A percentile compares a stretch with the other conserved stretches of the same genome.
Evolutionary conservation across 306 rosid species (phyloP).

Genomic region (Citrullus amarus): DNA sequence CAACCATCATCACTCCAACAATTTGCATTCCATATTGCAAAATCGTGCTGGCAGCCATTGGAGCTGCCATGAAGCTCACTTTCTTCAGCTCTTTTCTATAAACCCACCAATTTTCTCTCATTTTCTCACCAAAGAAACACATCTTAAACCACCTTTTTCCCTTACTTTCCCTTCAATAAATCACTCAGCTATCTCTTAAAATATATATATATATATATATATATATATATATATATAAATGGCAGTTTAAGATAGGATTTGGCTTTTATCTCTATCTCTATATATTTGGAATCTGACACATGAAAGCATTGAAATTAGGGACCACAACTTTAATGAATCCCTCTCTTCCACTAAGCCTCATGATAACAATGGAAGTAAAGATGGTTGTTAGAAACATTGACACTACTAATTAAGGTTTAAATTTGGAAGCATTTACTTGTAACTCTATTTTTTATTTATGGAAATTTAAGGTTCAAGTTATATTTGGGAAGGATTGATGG

Average conservation of each 20-base stretch:
- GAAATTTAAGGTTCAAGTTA: neutral
- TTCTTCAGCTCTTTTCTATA: conserved; percentile 6
- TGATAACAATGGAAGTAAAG: neutral
- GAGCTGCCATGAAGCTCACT: conserved; percentile 12
- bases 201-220: too few species aligned
- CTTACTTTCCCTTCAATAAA: neutral
- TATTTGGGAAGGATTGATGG: too few species aligned
- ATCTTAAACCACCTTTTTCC: neutral
- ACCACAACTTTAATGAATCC: neutral
- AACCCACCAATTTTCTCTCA: conserved; percentile 5
- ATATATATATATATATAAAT: neutral
- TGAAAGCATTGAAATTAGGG: neutral
- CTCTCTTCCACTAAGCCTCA: neutral
- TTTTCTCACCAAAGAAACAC: conserved; percentile 3
- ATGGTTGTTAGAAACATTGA: neutral
- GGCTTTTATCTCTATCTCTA: neutral
- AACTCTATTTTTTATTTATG: neutral
- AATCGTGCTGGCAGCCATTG: conserved; percentile 12
- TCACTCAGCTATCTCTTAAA: neutral
- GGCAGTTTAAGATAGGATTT: neutral
- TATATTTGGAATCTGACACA: neutral
- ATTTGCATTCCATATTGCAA: conserved; percentile 5
- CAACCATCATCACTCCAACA: conserved; percentile 12
- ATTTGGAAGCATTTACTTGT: neutral
- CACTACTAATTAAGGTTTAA: neutral